Evolutionary conservation across 1,284 basidiomycete genomes (phyloP).

Genomic region (Mycena citricolor): DNA sequence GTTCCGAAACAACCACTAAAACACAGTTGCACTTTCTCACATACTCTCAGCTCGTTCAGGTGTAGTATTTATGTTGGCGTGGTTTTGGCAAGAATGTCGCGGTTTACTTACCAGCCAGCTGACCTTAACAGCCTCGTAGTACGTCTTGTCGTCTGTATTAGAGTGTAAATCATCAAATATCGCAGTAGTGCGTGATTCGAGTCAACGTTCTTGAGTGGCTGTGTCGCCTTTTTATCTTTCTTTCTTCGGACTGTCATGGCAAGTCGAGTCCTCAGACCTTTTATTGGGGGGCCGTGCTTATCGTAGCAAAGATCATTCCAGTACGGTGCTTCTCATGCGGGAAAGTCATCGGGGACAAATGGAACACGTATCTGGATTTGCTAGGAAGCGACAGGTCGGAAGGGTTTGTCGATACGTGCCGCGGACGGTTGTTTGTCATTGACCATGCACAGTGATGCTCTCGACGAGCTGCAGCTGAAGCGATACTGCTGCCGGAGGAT

Average conservation of each 20-base stretch:
- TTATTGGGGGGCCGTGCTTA: neutral
- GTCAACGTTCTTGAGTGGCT: too few relatives aligned
- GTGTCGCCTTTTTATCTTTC: conserved; percentile 6
- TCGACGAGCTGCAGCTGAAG: conserved; percentile 89
- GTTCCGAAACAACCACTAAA: conserved; percentile 35
- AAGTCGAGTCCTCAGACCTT: conserved; percentile 1
- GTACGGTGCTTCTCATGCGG: conserved; percentile 91
- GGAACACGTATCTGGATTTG: conserved; percentile 82
- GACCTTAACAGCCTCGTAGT: conserved; percentile 22
- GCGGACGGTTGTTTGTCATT: conserved; percentile 1
- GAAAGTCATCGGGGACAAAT: conserved; percentile 92
- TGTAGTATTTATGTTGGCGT: conserved; percentile 21
- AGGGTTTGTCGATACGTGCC: conserved; percentile 58
- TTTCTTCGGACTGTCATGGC: conserved; percentile 17
- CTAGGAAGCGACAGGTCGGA: conserved; percentile 79
- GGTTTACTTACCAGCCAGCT: conserved; percentile 25
- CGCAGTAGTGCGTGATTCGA: too few relatives aligned
- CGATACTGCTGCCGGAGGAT: conserved; percentile 97
- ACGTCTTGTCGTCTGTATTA: conserved; percentile 9
- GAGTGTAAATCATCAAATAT: conserved; percentile 11
- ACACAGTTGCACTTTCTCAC: conserved; percentile 23
- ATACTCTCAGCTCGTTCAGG: conserved; percentile 23
- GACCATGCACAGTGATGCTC: conserved; percentile 70
- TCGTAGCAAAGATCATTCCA: conserved; percentile 69
- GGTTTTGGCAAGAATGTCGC: conserved; percentile 23